These are phyloP conservation scores for Pharus latifolius DNA, from an alignment of 176 grass and related monocot species.

Conservation along the genomic window DNA sequence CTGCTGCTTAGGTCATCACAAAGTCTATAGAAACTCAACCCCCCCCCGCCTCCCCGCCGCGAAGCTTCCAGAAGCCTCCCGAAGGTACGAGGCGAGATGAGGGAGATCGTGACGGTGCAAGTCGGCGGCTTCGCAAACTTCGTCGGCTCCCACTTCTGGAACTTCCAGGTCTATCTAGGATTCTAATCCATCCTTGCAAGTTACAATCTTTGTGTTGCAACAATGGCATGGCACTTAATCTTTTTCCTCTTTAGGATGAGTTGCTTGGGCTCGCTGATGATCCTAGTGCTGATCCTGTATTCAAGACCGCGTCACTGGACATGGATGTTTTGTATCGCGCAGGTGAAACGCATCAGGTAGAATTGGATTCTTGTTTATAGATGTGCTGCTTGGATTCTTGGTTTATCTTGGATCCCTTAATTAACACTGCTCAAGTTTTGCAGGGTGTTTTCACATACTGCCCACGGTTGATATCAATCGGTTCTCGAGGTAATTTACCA, in stretches of 20 bases:
- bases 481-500: constrained; percentile 51
- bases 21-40: too few species aligned
- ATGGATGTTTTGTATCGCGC: constrained; percentile 78
- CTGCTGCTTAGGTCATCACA: too few species aligned
- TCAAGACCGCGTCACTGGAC: constrained; percentile 42
- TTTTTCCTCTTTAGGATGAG: constrained; percentile 56
- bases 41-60: too few species aligned
- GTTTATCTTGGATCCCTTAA: not conserved
- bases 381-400: not conserved
- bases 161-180: constrained; percentile 28
- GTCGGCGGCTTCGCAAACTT: constrained; percentile 46
- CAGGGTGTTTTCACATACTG: constrained; percentile 67
- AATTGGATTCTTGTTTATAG: too few species aligned
- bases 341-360: constrained; percentile 76
- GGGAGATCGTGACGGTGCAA: constrained; percentile 44
- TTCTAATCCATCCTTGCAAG: too few species aligned
- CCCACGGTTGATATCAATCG: constrained; percentile 74
- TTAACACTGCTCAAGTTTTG: constrained; percentile 11
- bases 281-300: constrained; percentile 37
- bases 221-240: too few species aligned
- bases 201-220: not conserved
- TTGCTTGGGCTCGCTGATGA: constrained; percentile 74
- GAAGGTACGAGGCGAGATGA: constrained; percentile 6
- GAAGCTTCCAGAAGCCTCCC: not conserved
- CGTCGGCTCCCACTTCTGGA: constrained; percentile 47